phyloP scores from a whole-genome alignment of 1,284 basidiomycete genomes.

The Puccinia novopanici region DNA sequence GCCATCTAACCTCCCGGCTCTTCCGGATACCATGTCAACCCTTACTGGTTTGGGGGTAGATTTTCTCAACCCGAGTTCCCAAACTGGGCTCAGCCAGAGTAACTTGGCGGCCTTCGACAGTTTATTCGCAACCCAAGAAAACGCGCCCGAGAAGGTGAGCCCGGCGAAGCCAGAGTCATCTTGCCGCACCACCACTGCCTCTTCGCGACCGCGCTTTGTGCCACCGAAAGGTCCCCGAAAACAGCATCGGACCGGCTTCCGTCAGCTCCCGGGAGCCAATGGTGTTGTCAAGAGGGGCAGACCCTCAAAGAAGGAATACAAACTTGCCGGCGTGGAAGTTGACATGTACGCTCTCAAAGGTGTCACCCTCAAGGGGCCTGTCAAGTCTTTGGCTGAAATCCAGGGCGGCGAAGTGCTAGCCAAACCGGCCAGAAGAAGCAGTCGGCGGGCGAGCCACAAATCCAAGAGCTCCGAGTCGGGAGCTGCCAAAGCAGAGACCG shows the following conservation, averaged over 20 bases:
- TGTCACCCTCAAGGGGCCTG: conserved; percentile 23
- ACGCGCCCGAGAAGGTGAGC: background rate
- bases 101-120: conserved; percentile 8
- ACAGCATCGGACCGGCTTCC: conserved; percentile 48
- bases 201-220: conserved; percentile 7
- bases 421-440: background rate
- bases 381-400: conserved; percentile 20
- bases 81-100: conserved; percentile 5
- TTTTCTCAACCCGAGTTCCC: background rate
- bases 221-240: conserved; percentile 39
- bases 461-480: background rate
- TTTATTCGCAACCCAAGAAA: background rate
- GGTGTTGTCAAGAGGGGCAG: conserved; percentile 43
- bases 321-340: conserved; percentile 29
- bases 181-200: background rate
- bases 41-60: background rate
- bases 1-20: background rate
- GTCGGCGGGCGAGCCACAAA: background rate
- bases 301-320: conserved; percentile 45
- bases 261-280: conserved; percentile 29
- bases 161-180: conserved; percentile 8
- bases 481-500: background rate
- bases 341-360: conserved; percentile 47
- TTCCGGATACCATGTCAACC: background rate
- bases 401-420: background rate